These are phyloP conservation scores for Entomortierella parvispora DNA, from an alignment of 192 early-diverging fungal species.

Conservation along the genomic window DNA sequence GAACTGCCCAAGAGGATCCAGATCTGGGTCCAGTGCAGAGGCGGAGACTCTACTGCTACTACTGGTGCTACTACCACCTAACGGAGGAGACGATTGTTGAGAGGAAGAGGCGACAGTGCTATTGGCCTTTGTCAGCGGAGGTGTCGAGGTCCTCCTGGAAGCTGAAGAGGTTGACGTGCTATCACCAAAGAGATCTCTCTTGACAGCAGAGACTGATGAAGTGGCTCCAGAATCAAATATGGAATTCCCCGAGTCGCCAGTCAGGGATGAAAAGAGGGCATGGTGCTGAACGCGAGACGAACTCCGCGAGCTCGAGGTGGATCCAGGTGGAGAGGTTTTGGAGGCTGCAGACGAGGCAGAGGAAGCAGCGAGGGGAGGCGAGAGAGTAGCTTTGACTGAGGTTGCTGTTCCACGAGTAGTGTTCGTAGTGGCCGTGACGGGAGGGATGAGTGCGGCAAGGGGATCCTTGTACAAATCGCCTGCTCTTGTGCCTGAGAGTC, in stretches of 20 bases:
- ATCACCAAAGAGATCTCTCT: conserved; percentile 44
- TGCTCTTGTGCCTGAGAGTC: conserved; percentile 15
- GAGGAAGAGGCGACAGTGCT: neutral
- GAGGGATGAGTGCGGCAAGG: conserved; percentile 34
- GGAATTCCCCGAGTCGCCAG: conserved; percentile 14
- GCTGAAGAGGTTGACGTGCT: conserved; percentile 7
- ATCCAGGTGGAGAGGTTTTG: conserved; percentile 26
- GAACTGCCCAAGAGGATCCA: conserved; percentile 18
- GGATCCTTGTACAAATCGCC: conserved; percentile 49
- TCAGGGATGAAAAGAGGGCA: conserved; percentile 38
- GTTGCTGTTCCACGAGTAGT: conserved; percentile 32
- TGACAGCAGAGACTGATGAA: conserved; percentile 24
- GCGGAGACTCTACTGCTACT: neutral
- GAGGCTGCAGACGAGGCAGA: neutral
- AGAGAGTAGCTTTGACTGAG: conserved; percentile 29
- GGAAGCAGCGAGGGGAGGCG: conserved; percentile 18
- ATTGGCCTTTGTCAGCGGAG: conserved; percentile 22
- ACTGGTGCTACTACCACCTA: neutral
- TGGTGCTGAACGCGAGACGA: conserved; percentile 43
- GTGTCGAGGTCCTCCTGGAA: conserved; percentile 32
- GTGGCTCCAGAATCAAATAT: conserved; percentile 27
- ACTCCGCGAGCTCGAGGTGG: conserved; percentile 31
- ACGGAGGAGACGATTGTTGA: conserved; percentile 21
- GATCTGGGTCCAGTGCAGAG: conserved; percentile 18
- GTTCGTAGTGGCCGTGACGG: conserved; percentile 32